Evolutionary conservation across 352 stramenopile genomes (phyloP).

Genomic region (Pythium aristosporum): DNA sequence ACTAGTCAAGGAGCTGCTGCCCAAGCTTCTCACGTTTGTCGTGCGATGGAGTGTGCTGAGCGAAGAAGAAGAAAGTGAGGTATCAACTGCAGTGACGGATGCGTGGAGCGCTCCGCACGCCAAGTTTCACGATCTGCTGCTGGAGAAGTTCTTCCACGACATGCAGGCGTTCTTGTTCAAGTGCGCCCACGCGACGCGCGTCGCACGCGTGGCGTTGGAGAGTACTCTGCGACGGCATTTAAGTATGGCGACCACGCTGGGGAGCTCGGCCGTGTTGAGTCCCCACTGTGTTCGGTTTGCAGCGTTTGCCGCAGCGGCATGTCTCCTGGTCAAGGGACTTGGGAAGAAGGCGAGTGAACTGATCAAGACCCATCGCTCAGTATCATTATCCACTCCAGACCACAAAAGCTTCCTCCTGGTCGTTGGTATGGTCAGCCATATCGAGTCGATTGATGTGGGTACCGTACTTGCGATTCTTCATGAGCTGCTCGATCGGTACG

Average conservation of each 20-base stretch:
- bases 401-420: background rate
- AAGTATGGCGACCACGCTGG: background rate
- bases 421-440: conserved; percentile 14
- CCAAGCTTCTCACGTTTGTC: conserved; percentile 33
- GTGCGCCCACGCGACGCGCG: conserved; percentile 30
- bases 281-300: conserved; percentile 15
- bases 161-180: conserved; percentile 59
- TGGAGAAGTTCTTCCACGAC: conserved; percentile 58
- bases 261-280: background rate
- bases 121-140: conserved; percentile 48
- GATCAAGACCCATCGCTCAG: background rate
- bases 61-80: background rate
- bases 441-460: conserved; percentile 2
- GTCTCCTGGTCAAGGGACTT: conserved; percentile 49
- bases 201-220: background rate
- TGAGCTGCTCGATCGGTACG: conserved; percentile 12
- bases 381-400: background rate
- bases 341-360: conserved; percentile 25
- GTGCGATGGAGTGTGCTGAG: conserved; percentile 24
- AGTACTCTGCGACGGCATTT: background rate
- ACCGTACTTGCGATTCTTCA: conserved; percentile 3
- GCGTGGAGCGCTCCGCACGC: background rate
- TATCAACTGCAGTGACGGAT: background rate
- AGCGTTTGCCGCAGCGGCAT: conserved; percentile 36
- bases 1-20: conserved; percentile 24